Base-by-base conservation (phyloP, 306 rosid species). In the Malus fusca region DNA sequence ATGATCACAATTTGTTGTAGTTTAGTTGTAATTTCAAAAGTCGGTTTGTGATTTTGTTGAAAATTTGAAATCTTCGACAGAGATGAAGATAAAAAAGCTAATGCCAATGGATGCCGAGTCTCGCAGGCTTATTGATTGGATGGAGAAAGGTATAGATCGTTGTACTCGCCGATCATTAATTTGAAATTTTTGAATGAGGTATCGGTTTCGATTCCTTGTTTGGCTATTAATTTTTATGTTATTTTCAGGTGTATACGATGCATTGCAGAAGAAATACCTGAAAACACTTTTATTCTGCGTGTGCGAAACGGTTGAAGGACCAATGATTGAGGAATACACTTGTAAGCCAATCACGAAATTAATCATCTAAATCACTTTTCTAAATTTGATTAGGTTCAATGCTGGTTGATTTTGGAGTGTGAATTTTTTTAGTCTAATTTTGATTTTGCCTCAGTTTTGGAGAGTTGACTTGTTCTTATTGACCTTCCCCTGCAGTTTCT, bases 241-340 rank as follows among this genome's bases (percentile, higher is more conserved):
- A 61, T 60, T 73, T 40, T 35, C 26, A 94, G 98, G 98, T 62
- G 97, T 89, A 21, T 92, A 95, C 60, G 98, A 95, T 77, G 97
- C 97, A 26, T 70, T 92, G 68, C 96, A 88, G 88, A 89, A 86
- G 88, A 92, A 88, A 75, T 95, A 95, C 84, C 84, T 92, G 76
- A 92, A 92, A 83, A 88, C 95, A 28, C 98, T 95, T 78, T 78
- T 95, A 76, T 90, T 92, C 79, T 90, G 93, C 37, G 95, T 92
- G 75, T 95, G 96, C 44, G 93, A 92, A 78, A 76, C 90, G 22
- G 74, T 88, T 19, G 98, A 95, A 70, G 98, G 98, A 71, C 95
- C 98, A 2, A 92, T 92, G 96, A 87, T 95, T 80, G 97, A 95
- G 93, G 98, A 95, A 88, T 92, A 95, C 79, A 85, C 97, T 65